Evolutionary conservation across 1,284 basidiomycete species (phyloP).

Genomic region (Leccinum olivaceoglutinosum): DNA sequence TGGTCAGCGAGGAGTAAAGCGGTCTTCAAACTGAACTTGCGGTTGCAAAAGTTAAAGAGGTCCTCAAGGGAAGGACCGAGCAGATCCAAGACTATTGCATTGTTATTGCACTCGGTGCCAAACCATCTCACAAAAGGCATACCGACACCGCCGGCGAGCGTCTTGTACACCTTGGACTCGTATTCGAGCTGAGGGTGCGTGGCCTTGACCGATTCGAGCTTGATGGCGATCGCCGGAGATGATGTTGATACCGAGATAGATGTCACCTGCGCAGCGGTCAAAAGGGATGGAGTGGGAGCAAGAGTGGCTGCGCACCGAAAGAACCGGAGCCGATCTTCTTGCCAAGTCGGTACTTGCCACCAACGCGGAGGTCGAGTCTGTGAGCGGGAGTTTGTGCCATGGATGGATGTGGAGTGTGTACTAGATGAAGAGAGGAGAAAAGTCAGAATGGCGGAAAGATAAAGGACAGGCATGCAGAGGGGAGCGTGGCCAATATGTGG

Average conservation of each 20-base stretch:
- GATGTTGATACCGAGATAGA: conserved; percentile 99
- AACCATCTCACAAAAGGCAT: conserved; percentile 98
- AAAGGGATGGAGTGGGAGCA: background rate
- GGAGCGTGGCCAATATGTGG: conserved; percentile 22
- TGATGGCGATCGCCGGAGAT: conserved; percentile 99
- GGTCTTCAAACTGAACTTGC: conserved; percentile 97
- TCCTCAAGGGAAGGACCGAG: conserved; percentile 97
- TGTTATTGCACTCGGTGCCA: conserved; percentile 99
- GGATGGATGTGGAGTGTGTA: conserved; percentile 17
- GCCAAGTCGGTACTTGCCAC: conserved; percentile 97
- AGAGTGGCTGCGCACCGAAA: conserved; percentile 67
- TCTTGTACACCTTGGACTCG: conserved; percentile 96
- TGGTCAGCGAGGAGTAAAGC: conserved; percentile 96
- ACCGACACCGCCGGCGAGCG: conserved; percentile 94
- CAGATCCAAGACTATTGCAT: conserved; percentile 98
- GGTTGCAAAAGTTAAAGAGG: conserved; percentile 99
- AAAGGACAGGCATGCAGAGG: conserved; percentile 15
- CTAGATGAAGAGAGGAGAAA: conserved; percentile 12
- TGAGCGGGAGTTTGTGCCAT: conserved; percentile 71
- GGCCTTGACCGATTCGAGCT: conserved; percentile 99
- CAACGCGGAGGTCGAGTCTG: conserved; percentile 90
- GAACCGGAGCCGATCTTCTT: conserved; percentile 99
- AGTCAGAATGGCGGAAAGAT: conserved; percentile 11
- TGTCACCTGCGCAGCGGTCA: conserved; percentile 66
- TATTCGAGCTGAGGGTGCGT: conserved; percentile 99